phyloP scores from a whole-genome alignment of 2,329 filamentous ascomycete species.

The Fusarium sp. region DNA sequence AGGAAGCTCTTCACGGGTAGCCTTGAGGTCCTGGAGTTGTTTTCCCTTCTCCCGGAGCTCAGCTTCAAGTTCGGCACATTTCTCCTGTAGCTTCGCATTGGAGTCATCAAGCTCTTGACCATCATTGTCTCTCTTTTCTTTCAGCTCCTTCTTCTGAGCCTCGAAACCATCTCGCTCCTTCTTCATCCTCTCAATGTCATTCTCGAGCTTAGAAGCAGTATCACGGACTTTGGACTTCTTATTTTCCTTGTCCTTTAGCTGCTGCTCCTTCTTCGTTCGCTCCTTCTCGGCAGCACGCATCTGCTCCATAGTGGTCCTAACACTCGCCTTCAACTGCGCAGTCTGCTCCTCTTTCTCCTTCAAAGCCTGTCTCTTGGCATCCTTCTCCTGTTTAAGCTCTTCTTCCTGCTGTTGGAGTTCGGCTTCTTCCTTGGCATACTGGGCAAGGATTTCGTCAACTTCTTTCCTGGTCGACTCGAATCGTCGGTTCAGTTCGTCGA shows the following conservation, averaged over 20 bases:
- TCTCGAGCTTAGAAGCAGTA: constrained; percentile 75
- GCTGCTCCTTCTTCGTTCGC: constrained; percentile 80
- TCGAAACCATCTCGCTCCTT: constrained; percentile 66
- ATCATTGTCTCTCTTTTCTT: constrained; percentile 64
- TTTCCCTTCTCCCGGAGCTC: constrained; percentile 75
- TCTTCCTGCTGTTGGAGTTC: constrained; percentile 75
- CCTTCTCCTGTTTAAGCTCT: constrained; percentile 80
- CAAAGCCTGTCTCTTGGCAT: constrained; percentile 79
- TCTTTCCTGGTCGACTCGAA: constrained; percentile 85
- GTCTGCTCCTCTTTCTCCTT: constrained; percentile 94
- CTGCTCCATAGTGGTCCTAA: constrained; percentile 81
- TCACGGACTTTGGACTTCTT: constrained; percentile 78
- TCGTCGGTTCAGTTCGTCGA: constrained; percentile 83
- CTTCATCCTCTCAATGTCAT: constrained; percentile 70
- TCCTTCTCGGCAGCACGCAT: constrained; percentile 85
- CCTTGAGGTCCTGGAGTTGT: constrained; percentile 79
- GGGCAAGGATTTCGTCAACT: constrained; percentile 79
- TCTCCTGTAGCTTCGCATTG: constrained; percentile 72
- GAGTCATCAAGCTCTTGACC: constrained; percentile 65
- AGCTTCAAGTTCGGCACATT: constrained; percentile 74
- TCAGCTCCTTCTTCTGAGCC: constrained; percentile 63
- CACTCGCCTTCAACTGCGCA: constrained; percentile 82
- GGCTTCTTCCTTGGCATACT: constrained; percentile 77
- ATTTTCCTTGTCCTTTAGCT: constrained; percentile 74
- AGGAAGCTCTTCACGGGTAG: constrained; percentile 72